Conservation (phyloP, 768 basidiomycete genomes). For the Lanmaoa rubissima region DNA sequence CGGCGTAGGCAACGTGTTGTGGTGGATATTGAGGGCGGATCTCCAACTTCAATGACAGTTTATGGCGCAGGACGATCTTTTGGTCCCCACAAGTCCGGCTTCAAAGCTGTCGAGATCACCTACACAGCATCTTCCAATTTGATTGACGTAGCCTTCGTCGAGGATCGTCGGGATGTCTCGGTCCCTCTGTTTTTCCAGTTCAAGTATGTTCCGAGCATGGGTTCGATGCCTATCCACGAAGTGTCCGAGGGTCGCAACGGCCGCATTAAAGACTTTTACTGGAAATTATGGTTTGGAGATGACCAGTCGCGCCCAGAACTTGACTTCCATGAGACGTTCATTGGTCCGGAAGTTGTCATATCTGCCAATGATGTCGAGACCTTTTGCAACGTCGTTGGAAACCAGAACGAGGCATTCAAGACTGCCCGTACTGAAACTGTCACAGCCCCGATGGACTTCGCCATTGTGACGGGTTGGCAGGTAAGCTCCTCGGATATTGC, state of each 20-base stretch:
- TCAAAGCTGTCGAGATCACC: conserved; percentile 80
- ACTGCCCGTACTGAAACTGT: conserved; percentile 60
- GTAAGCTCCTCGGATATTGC: conserved; percentile 43
- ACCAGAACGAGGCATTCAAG: conserved; percentile 91
- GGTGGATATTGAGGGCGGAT: conserved; percentile 45
- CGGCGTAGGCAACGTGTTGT: conserved; percentile 77
- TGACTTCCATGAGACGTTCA: conserved; percentile 77
- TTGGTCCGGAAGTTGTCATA: conserved; percentile 83
- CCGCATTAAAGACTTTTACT: conserved; percentile 96
- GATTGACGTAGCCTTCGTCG: conserved; percentile 75
- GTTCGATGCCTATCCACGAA: conserved; percentile 93
- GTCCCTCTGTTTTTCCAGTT: conserved; percentile 84
- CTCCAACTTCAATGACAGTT: conserved; percentile 58
- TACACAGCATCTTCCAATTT: conserved; percentile 50
- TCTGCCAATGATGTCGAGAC: conserved; percentile 73
- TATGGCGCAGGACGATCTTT: conserved; percentile 81
- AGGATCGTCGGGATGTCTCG: conserved; percentile 74
- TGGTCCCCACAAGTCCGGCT: conserved; percentile 65
- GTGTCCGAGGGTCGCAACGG: conserved; percentile 77
- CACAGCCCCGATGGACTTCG: conserved; percentile 97
- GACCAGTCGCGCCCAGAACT: conserved; percentile 74
- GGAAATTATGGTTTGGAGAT: conserved; percentile 97
- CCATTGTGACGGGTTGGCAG: conserved; percentile 98
- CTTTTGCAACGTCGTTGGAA: conserved; percentile 93
- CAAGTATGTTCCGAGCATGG: conserved; percentile 82